Conservation (phyloP, 2,329 filamentous ascomycete species). For the Cyphellophora attinorum region DNA sequence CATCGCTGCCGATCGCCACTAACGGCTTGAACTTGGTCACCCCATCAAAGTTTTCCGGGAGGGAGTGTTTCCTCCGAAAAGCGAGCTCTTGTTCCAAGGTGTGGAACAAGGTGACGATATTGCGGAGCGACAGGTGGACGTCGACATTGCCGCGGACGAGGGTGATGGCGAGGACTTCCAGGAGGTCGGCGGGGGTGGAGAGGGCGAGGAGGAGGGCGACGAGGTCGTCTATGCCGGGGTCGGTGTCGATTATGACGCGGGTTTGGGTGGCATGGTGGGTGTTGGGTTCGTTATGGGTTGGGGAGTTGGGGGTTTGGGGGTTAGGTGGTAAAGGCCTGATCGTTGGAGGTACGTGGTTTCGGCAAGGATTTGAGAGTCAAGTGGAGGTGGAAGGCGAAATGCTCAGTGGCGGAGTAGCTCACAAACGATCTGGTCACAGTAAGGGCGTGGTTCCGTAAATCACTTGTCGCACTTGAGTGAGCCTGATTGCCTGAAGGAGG, state of each 20-base stretch:
- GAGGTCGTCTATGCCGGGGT: conserved; percentile 89
- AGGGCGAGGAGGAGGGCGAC: conserved; percentile 81
- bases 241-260: conserved; percentile 91
- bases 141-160: conserved; percentile 92
- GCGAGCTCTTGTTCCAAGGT: conserved; percentile 79
- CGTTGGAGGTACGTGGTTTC: too few species aligned
- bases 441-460: too few species aligned
- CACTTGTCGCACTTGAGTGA: too few species aligned
- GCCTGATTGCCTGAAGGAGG: too few species aligned
- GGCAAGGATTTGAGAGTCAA: too few species aligned
- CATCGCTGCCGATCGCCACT: conserved; percentile 76
- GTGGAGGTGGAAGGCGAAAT: too few species aligned
- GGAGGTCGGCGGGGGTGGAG: conserved; percentile 68
- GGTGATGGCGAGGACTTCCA: conserved; percentile 77
- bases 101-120: conserved; percentile 83
- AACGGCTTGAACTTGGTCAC: conserved; percentile 67
- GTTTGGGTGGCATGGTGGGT: conserved; percentile 57
- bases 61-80: conserved; percentile 66
- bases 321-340: too few species aligned
- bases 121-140: conserved; percentile 77
- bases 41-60: conserved; percentile 60
- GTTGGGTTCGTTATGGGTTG: too few species aligned
- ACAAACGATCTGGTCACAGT: too few species aligned
- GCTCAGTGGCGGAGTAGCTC: too few species aligned
- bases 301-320: too few species aligned